A percentile compares a stretch with the other conserved stretches of the same genome.
Evolutionary conservation across 768 basidiomycete genomes (phyloP).

Genomic region (Collybia sordida): DNA sequence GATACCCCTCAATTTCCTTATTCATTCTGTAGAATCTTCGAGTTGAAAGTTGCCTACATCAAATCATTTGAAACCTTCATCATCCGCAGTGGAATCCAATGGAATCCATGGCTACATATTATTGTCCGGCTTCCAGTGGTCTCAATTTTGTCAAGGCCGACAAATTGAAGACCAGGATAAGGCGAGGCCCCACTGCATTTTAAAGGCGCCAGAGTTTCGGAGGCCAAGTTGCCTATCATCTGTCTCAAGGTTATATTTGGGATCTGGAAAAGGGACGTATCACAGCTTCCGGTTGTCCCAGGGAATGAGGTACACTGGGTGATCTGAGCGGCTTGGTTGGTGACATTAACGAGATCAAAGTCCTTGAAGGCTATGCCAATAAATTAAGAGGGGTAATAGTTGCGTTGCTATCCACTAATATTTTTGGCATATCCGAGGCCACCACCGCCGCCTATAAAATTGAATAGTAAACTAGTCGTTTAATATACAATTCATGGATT

Average conservation of each 20-base stretch:
- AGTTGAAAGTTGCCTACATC: too few relatives aligned
- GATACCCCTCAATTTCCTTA: too few relatives aligned
- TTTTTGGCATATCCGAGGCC: constrained; percentile 29
- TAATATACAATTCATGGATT: not conserved
- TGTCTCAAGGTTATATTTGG: constrained; percentile 30
- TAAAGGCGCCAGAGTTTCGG: constrained; percentile 21
- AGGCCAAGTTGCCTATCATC: constrained; percentile 20
- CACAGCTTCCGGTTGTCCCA: constrained; percentile 30
- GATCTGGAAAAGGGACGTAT: constrained; percentile 31
- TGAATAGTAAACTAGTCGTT: not conserved
- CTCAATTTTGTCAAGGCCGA: constrained; percentile 17
- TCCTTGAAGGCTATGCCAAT: constrained; percentile 21
- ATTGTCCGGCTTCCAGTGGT: constrained; percentile 16
- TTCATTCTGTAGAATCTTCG: too few relatives aligned
- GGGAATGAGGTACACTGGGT: constrained; percentile 31
- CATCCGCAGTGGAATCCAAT: constrained; percentile 19
- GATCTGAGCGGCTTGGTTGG: constrained; percentile 18
- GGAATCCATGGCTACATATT: constrained; percentile 19
- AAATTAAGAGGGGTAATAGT: not conserved
- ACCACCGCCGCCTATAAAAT: constrained; percentile 25
- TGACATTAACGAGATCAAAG: constrained; percentile 21
- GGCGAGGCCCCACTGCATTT: constrained; percentile 32
- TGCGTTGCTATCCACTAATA: constrained; percentile 14
- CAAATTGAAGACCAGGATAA: constrained; percentile 21
- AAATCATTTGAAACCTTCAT: too few relatives aligned